Conservation (phyloP, 306 rosid genomes). For the Rosa persica region DNA sequence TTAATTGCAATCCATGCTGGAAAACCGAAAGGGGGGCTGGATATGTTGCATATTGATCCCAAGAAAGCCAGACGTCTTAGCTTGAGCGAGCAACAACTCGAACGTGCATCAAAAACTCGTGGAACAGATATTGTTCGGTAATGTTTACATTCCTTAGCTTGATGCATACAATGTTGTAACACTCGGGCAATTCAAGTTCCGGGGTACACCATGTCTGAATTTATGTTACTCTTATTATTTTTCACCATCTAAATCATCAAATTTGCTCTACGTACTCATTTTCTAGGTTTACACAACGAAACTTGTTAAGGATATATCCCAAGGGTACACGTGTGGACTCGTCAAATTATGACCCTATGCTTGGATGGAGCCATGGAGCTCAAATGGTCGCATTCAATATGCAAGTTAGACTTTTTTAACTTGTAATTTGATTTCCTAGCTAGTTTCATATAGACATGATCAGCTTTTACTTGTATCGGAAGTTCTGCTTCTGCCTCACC, state of each 20-base stretch:
- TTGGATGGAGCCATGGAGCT: slow-evolving; percentile 95
- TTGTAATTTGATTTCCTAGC: not conserved
- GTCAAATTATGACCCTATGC: slow-evolving; percentile 82
- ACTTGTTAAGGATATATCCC: slow-evolving; percentile 81
- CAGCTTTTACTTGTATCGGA: not conserved
- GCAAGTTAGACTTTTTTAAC: slow-evolving; percentile 54
- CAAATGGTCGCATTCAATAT: slow-evolving; percentile 98
- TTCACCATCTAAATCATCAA: slow-evolving; percentile 5
- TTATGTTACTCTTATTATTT: not conserved
- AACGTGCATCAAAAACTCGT: slow-evolving; percentile 28
- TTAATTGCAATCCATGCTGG: slow-evolving; percentile 84
- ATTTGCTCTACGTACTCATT: not conserved
- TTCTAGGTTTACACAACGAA: slow-evolving; percentile 70
- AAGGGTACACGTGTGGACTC: slow-evolving; percentile 72
- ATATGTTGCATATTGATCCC: slow-evolving; percentile 27
- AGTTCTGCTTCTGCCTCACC: not conserved
- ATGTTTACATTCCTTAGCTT: not conserved
- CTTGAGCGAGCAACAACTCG: slow-evolving; percentile 81
- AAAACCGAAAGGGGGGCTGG: slow-evolving; percentile 55
- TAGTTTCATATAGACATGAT: not conserved
- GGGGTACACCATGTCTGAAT: not conserved
- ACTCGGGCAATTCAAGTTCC: not conserved
- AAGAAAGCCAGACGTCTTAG: slow-evolving; percentile 64
- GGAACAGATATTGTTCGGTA: slow-evolving; percentile 64
- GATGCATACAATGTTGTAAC: not conserved